Evolutionary conservation across 352 stramenopile species (phyloP).

Genomic region (Phytophthora pseudosyringae): DNA sequence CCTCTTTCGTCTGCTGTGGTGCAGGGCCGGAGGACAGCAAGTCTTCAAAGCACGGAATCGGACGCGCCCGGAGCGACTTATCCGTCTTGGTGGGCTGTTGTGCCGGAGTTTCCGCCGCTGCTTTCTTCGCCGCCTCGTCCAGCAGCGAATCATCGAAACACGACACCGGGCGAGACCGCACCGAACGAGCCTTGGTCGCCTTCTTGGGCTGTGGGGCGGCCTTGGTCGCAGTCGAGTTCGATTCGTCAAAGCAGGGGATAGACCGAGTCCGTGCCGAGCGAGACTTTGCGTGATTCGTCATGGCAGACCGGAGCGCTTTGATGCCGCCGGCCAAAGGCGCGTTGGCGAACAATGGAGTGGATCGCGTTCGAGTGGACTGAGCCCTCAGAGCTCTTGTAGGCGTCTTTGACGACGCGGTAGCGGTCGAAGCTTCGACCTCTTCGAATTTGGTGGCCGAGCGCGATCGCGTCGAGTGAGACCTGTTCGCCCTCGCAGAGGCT

Average conservation of each 20-base stretch:
- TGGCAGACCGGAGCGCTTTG: conserved; percentile 10
- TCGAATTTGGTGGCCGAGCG: conserved; percentile 31
- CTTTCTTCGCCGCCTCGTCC: conserved; percentile 19
- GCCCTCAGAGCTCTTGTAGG: conserved; percentile 5
- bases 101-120: conserved; percentile 9
- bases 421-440: conserved; percentile 8
- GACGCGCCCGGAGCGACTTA: conserved; percentile 26
- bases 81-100: conserved; percentile 6
- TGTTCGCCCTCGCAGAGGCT: background rate
- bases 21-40: conserved; percentile 15
- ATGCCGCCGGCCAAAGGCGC: conserved; percentile 4
- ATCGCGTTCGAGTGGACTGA: conserved; percentile 29
- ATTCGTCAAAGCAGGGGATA: conserved; percentile 17
- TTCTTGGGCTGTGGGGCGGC: conserved; percentile 12
- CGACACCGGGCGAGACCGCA: conserved; percentile 19
- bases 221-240: background rate
- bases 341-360: conserved; percentile 9
- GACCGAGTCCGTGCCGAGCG: conserved; percentile 16
- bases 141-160: conserved; percentile 29
- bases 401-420: background rate
- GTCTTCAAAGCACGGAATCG: conserved; percentile 26
- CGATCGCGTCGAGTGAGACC: conserved; percentile 7
- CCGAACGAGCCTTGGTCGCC: conserved; percentile 15
- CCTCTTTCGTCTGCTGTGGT: conserved; percentile 10
- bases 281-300: conserved; percentile 6